Evolutionary conservation across 1,284 basidiomycete genomes (phyloP).

Genomic region (Naganishia sp.): DNA sequence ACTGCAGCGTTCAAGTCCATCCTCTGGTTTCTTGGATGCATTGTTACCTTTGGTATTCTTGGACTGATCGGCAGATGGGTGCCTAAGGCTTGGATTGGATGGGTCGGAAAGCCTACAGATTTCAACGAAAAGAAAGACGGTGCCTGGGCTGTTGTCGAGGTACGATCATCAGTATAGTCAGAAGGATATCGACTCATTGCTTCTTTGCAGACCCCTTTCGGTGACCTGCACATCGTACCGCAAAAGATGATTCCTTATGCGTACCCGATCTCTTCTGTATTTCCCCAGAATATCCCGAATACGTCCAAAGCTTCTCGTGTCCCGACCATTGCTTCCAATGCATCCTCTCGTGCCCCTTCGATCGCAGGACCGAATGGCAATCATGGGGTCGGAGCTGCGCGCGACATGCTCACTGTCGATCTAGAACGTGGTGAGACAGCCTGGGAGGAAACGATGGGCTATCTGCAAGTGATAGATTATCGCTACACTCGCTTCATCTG

Average conservation of each 20-base stretch:
- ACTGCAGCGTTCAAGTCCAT: slow-evolving; percentile 65
- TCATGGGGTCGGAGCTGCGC: slow-evolving; percentile 41
- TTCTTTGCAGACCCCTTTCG: slow-evolving; percentile 68
- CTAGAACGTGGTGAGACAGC: slow-evolving; percentile 48
- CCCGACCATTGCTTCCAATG: slow-evolving; percentile 26
- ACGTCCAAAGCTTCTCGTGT: slow-evolving; percentile 15
- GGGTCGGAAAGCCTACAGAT: slow-evolving; percentile 78
- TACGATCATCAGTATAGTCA: slow-evolving; percentile 52
- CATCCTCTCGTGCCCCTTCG: slow-evolving; percentile 30
- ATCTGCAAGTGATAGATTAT: slow-evolving; percentile 62
- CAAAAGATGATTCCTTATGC: slow-evolving; percentile 70
- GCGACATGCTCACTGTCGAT: slow-evolving; percentile 46
- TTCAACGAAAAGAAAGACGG: slow-evolving; percentile 73
- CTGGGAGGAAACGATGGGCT: slow-evolving; percentile 52
- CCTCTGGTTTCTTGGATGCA: slow-evolving; percentile 72
- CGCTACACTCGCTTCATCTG: slow-evolving; percentile 89
- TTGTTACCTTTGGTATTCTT: slow-evolving; percentile 72
- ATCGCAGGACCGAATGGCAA: slow-evolving; percentile 13
- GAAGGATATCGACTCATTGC: slow-evolving; percentile 20
- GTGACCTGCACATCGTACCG: slow-evolving; percentile 75
- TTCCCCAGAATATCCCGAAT: slow-evolving; percentile 56
- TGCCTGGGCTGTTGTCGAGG: slow-evolving; percentile 83
- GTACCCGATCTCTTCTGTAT: slow-evolving; percentile 74
- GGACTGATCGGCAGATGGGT: slow-evolving; percentile 91
- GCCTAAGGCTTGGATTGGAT: slow-evolving; percentile 82